Evolutionary conservation across 345 rosid genomes (phyloP).

Genomic region (Cardamine occulta): DNA sequence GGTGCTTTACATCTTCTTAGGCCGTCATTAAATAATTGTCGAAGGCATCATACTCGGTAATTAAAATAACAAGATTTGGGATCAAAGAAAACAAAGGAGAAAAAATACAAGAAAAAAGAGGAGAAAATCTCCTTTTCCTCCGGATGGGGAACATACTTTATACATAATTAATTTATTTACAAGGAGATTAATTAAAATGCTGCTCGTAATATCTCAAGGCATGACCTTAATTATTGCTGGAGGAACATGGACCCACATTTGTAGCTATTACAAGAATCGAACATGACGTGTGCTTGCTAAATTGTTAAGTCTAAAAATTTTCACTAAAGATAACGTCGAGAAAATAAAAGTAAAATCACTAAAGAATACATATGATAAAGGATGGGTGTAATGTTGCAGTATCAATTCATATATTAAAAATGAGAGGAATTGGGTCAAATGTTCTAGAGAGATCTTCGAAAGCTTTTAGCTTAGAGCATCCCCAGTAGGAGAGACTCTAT

Average conservation of each 20-base stretch:
- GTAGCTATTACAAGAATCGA: slow-evolving; percentile 5
- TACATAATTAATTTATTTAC: not conserved
- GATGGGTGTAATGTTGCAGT: no score
- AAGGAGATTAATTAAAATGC: slow-evolving; percentile 6
- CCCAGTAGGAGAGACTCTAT: no score
- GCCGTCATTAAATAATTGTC: not conserved
- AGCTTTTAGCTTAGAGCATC: no score
- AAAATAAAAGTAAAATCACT: not conserved
- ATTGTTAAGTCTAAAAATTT: no score
- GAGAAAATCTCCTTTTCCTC: slow-evolving; percentile 31
- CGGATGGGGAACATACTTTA: slow-evolving; percentile 39
- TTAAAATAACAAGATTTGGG: slow-evolving; percentile 8
- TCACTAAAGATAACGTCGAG: not conserved
- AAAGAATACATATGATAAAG: no score
- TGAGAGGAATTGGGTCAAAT: no score
- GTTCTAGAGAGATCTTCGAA: no score
- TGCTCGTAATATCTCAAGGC: slow-evolving; percentile 34
- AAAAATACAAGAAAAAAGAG: not conserved
- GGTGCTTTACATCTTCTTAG: slow-evolving; percentile 10
- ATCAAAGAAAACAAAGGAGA: not conserved
- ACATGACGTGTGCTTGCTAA: slow-evolving; percentile 18
- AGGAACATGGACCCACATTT: slow-evolving; percentile 23
- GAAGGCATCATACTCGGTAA: not conserved
- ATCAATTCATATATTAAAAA: no score
- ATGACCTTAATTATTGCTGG: slow-evolving; percentile 34